A percentile compares a stretch with the other conserved stretches of the same genome.
phyloP scores from a whole-genome alignment of 345 rosid genomes.

The Carallia pectinifolia region DNA sequence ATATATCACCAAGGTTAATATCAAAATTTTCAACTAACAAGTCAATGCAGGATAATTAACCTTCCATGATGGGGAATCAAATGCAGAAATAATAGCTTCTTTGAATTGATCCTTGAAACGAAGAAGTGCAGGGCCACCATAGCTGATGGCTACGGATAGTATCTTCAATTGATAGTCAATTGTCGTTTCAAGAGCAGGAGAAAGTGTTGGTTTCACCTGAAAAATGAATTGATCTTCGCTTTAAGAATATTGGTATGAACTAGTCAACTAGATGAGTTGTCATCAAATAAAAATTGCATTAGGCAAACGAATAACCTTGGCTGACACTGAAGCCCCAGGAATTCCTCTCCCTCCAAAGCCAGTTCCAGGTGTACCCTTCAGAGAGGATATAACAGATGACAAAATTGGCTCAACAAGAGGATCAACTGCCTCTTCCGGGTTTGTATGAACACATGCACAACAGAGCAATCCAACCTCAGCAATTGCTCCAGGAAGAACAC shows the following conservation, averaged over 20 bases:
- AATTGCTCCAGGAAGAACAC: constrained; percentile 97
- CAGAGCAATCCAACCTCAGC: constrained; percentile 99
- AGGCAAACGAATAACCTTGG: constrained; percentile 54
- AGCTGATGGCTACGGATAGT: constrained; percentile 81
- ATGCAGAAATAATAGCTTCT: constrained; percentile 76
- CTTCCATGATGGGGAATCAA: constrained; percentile 98
- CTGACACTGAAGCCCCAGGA: constrained; percentile 42
- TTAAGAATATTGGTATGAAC: constrained; percentile 19
- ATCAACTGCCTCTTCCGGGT: constrained; percentile 87
- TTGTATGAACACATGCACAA: constrained; percentile 94
- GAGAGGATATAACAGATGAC: constrained; percentile 70
- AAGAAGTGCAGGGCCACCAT: constrained; percentile 87
- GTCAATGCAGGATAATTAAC: constrained; percentile 32
- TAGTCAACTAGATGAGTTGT: not conserved
- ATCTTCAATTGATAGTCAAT: constrained; percentile 92
- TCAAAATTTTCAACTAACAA: constrained; percentile 14
- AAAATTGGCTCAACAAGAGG: constrained; percentile 87
- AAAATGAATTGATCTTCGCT: constrained; percentile 17
- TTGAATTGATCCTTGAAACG: constrained; percentile 62
- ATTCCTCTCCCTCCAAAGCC: constrained; percentile 86
- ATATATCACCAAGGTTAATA: constrained; percentile 1
- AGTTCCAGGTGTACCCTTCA: constrained; percentile 79
- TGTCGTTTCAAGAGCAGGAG: constrained; percentile 94
- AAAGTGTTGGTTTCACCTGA: constrained; percentile 69
- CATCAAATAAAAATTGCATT: constrained; percentile 21